A percentile compares a stretch with the other conserved stretches of the same genome.
phyloP scores from a whole-genome alignment of 2,329 filamentous ascomycete species.

The Lachnellula suecica region DNA sequence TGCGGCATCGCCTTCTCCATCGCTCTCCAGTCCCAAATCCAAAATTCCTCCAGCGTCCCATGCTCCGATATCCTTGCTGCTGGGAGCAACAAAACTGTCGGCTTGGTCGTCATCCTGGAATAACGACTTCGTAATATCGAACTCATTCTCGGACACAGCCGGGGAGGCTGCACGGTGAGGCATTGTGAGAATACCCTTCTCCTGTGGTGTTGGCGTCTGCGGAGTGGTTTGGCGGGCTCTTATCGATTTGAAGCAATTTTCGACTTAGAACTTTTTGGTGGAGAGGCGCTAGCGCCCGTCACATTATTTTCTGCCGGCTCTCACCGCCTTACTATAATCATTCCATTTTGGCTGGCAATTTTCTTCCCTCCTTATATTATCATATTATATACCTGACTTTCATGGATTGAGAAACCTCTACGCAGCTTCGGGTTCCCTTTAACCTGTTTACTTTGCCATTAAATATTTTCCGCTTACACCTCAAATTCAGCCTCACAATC shows the following conservation, averaged over 20 bases:
- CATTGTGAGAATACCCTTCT: constrained; percentile 49
- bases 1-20: constrained; percentile 72
- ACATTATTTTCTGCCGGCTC: not conserved
- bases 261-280: not conserved
- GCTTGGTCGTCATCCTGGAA: constrained; percentile 61
- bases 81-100: constrained; percentile 36
- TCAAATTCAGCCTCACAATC: no score
- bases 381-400: no score
- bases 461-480: no score
- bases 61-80: constrained; percentile 41
- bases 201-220: not conserved
- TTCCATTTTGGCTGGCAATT: not conserved
- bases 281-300: not conserved
- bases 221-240: not conserved
- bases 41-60: constrained; percentile 63
- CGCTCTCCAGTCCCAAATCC: constrained; percentile 52
- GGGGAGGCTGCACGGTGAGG: constrained; percentile 74
- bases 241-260: constrained; percentile 5
- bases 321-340: not conserved
- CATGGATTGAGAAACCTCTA: no score
- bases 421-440: no score
- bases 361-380: no score
- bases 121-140: constrained; percentile 82
- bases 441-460: no score
- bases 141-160: constrained; percentile 81